Evolutionary conservation across 1,284 basidiomycete genomes (phyloP), one percentile per base, ranked within the genome.

Genomic region (Dichomitus squalens): DNA sequence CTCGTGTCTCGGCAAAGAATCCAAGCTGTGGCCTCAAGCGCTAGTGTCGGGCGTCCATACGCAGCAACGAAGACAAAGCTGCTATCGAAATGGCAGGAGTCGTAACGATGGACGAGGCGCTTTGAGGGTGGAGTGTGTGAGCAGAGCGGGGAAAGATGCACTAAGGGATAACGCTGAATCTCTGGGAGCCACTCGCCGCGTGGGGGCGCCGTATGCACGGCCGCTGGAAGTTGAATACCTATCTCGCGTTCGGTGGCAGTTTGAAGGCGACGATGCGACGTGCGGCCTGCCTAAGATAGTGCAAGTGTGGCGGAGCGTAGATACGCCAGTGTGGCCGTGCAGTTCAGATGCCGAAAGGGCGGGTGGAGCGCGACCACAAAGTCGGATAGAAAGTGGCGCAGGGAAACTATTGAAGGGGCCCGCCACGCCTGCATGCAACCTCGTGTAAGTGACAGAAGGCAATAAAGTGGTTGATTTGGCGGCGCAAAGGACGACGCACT

Each of bases 381-480:
- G n/a, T n/a, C n/a, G n/a, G n/a, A n/a, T n/a, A n/a, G n/a, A n/a
- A 21, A 29, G 39, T 54, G 51, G 57, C 16, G 53, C 51, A 20
- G 46, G 41, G 41, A 43, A 41, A 29, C 23, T 31, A 35, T 21
- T 29, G 41, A 8, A 39, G 48, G 49, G 23, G 20, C 44, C 29
- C 40, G 44, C 41, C n/a, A 49, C 27, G 49, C 57, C 31, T 58
- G 54, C 58, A 54, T 6, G 61, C 33, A 53, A 47, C 48, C 57
- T 57, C 58, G 44, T 64, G 56, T 49, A 18, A 38, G 16, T 35
- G 25, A 31, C 23, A 44, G 47, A 34, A 16, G 50, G 31, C 21
- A 39, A 36, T 21, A 27, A 27, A 23, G 38, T 57, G 46, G 53
- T 55, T 52, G 44, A 29, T 39, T 25, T 44, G 52, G 41, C 27